Base-by-base conservation (phyloP, 202 grass and related monocot species). In the Panicum virgatum region DNA sequence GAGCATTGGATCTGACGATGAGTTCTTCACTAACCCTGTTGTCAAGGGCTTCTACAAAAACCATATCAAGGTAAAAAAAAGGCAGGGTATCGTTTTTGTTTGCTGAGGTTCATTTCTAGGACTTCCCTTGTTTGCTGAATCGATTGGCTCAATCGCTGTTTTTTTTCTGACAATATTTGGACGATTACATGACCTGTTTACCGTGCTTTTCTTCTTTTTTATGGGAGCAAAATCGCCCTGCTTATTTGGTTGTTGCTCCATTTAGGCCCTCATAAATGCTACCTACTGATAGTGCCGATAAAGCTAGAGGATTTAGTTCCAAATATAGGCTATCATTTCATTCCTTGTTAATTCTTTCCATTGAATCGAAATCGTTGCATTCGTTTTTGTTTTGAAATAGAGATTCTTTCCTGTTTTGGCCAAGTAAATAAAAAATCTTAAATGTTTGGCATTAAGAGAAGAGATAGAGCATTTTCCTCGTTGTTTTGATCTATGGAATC, bases 21-120 rank as follows among this genome's bases (percentile, higher is more conserved):
- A 90, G 9, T 98, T 98, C 85, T 98, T 91, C 89, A 93, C 90
- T 18, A 96, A 96, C 53, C 58, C 85, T 66, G 16, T 93, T 19
- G 92, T 93, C 23, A 93, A 91, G 82, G 59, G 52, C 32, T 90
- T 80, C 68, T 98, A 93, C 86, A 98, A 95, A 85, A 98, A 98
- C 73, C 96, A 98, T 85, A 56, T 98, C 78, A 91, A 89, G 92
- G 96, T 96, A 80, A 76, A 38, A n/a, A 32, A n/a, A n/a, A n/a
- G n/a, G 22, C 15, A 73, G 42, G 18, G 42, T 37, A 26, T 32
- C 20, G 18, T 76, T 77, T 66, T 34, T 18, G 30, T 53, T 77
- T 7, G 30, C 8, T 48, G 12, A 9, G 1, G 68, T 32, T n/a
- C 13, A 6, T 57, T 65, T 65, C 16, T 53, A 22, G 12, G 38